Evolutionary conservation across 2,329 filamentous ascomycete genomes (phyloP).

Genomic region (Plenodomus tracheiphilus): DNA sequence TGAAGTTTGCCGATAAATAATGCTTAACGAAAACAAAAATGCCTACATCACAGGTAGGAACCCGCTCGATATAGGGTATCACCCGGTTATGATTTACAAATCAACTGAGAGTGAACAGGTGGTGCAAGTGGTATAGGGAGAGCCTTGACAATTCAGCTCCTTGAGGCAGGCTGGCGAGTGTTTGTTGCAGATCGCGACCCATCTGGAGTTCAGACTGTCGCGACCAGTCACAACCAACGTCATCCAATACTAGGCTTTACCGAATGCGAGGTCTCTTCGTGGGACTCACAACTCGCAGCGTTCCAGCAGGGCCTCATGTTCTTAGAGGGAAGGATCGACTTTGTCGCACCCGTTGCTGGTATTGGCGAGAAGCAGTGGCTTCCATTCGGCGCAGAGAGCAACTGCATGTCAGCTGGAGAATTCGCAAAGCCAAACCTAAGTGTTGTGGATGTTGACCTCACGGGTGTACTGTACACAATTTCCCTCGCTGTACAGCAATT

Average conservation of each 20-base stretch:
- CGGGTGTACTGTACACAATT: conserved; percentile 49
- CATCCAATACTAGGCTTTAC: conserved; percentile 21
- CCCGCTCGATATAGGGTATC: too few relatives aligned
- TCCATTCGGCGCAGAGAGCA: conserved; percentile 13
- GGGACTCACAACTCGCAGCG: conserved; percentile 43
- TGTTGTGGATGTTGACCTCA: conserved; percentile 48
- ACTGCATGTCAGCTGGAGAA: conserved; percentile 13
- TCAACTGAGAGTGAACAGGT: conserved; percentile 7
- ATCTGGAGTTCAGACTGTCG: conserved; percentile 26
- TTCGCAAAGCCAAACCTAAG: conserved; percentile 47
- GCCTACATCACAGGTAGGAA: conserved; percentile 18
- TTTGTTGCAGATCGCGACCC: conserved; percentile 51
- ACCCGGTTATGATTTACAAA: not conserved
- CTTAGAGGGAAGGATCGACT: conserved; percentile 45
- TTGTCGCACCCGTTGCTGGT: conserved; percentile 48
- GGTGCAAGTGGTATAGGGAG: conserved; percentile 41
- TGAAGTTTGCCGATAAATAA: not conserved
- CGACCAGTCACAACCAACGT: conserved; percentile 16
- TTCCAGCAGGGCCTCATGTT: conserved; percentile 42
- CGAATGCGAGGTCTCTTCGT: conserved; percentile 39
- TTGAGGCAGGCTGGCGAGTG: conserved; percentile 49
- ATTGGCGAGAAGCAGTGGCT: conserved; percentile 48
- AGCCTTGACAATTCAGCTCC: conserved; percentile 36
- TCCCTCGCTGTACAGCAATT: conserved; percentile 51
- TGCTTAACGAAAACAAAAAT: conserved; percentile 6